Conservation (phyloP, 148 eudicot species). For the Fagopyrum esculentum region DNA sequence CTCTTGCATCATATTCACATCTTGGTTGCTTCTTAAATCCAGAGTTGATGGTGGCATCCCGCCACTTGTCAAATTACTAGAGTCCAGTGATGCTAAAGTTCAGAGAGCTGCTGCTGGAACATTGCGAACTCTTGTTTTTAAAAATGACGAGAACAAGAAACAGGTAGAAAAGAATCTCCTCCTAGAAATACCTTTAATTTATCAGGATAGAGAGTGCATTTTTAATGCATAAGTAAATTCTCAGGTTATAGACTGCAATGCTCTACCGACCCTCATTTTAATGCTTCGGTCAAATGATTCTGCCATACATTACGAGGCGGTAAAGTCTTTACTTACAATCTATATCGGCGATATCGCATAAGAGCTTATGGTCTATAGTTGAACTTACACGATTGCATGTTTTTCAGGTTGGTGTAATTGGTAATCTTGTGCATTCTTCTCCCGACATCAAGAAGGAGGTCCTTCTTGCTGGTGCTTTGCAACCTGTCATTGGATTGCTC, state of each 20-base stretch:
- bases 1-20: neutral
- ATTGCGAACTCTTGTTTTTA: conserved; percentile 77
- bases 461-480: conserved; percentile 80
- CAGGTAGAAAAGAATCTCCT: conserved; percentile 37
- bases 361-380: neutral
- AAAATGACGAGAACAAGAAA: conserved; percentile 81
- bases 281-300: conserved; percentile 78
- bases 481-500: conserved; percentile 80
- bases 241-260: conserved; percentile 80
- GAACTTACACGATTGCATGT: neutral
- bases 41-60: conserved; percentile 84
- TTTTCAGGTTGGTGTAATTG: conserved; percentile 87
- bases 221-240: neutral
- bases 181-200: neutral
- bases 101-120: conserved; percentile 92
- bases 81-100: conserved; percentile 56
- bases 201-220: neutral
- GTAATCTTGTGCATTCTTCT: conserved; percentile 91
- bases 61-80: conserved; percentile 78
- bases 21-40: neutral
- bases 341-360: neutral
- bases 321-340: conserved; percentile 13
- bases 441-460: conserved; percentile 86
- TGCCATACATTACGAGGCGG: conserved; percentile 87
- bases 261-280: conserved; percentile 65